Evolutionary conservation across 1,284 basidiomycete genomes (phyloP).

Genomic region (Trichosporon coremiiforme): DNA sequence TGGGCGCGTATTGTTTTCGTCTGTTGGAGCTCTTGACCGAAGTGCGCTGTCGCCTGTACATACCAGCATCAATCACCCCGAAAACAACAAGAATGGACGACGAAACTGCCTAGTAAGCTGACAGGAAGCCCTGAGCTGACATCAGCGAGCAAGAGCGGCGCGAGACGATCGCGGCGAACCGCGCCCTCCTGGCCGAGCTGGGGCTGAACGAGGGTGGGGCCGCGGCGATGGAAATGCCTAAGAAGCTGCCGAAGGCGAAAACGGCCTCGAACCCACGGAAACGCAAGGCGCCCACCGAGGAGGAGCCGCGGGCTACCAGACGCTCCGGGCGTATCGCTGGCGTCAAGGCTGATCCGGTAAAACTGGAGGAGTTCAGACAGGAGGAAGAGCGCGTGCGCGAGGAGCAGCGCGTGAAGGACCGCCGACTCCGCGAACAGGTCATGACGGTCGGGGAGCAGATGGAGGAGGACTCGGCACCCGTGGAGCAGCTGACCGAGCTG

Average conservation of each 20-base stretch:
- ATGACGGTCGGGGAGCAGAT: constrained; percentile 47
- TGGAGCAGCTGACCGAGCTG: constrained; percentile 30
- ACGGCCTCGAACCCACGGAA: constrained; percentile 22
- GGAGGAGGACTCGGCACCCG: constrained; percentile 36
- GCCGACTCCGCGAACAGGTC: constrained; percentile 43
- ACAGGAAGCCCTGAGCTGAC: not conserved
- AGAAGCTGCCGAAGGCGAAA: constrained; percentile 23
- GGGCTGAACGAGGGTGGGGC: constrained; percentile 49
- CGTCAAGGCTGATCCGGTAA: constrained; percentile 47
- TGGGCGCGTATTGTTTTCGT: constrained; percentile 3
- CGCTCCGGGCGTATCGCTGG: constrained; percentile 47
- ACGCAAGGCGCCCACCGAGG: constrained; percentile 21
- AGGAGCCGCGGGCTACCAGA: constrained; percentile 39
- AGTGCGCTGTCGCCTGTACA: not conserved
- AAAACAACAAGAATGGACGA: not conserved
- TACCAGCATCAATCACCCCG: too few species aligned
- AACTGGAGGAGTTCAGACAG: constrained; percentile 36
- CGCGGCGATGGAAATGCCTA: constrained; percentile 32
- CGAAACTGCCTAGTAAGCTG: constrained; percentile 5
- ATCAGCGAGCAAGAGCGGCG: constrained; percentile 54
- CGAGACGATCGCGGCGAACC: constrained; percentile 56
- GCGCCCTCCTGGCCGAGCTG: constrained; percentile 58
- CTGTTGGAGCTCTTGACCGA: not conserved
- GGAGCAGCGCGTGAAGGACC: constrained; percentile 40
- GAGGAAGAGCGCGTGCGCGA: constrained; percentile 46